Evolutionary conservation across 768 basidiomycete genomes (phyloP).

Genomic region (Tricholoma bakamatsutake): DNA sequence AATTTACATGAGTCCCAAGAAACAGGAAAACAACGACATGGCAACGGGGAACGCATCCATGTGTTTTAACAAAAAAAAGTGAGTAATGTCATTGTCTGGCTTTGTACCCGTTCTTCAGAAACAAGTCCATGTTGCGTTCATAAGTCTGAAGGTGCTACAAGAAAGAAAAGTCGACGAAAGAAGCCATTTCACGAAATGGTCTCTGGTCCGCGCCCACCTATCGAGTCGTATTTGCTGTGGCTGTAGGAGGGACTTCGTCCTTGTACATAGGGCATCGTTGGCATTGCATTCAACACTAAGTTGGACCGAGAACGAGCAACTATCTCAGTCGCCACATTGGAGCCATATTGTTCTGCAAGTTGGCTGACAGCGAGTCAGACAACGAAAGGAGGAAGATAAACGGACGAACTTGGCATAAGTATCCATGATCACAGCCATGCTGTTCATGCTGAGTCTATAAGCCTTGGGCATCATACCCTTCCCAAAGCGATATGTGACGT

Average conservation of each 20-base stretch:
- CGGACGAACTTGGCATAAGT: slow-evolving; percentile 65
- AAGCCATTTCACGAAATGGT: not conserved
- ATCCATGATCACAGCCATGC: slow-evolving; percentile 82
- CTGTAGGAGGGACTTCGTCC: slow-evolving; percentile 6
- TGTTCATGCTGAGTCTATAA: slow-evolving; percentile 66
- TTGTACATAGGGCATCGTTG: slow-evolving; percentile 19
- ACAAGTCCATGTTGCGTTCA: too few species aligned
- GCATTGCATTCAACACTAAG: slow-evolving; percentile 32
- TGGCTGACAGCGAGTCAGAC: slow-evolving; percentile 34
- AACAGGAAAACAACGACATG: too few species aligned
- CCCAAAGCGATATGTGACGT: slow-evolving; percentile 82
- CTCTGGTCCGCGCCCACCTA: slow-evolving; percentile 15
- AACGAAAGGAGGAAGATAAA: not conserved
- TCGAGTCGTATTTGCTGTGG: slow-evolving; percentile 17
- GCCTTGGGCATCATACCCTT: slow-evolving; percentile 87
- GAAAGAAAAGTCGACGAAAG: not conserved
- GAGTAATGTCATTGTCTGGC: too few species aligned
- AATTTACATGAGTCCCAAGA: too few species aligned
- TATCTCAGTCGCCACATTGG: slow-evolving; percentile 54
- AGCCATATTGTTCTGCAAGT: slow-evolving; percentile 70
- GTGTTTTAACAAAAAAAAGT: too few species aligned
- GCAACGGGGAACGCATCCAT: too few species aligned
- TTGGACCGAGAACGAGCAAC: slow-evolving; percentile 52
- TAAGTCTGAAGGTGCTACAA: too few species aligned
- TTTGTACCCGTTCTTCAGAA: too few species aligned